Base-by-base conservation (phyloP, 306 rosid species). In the Senna tora region DNA sequence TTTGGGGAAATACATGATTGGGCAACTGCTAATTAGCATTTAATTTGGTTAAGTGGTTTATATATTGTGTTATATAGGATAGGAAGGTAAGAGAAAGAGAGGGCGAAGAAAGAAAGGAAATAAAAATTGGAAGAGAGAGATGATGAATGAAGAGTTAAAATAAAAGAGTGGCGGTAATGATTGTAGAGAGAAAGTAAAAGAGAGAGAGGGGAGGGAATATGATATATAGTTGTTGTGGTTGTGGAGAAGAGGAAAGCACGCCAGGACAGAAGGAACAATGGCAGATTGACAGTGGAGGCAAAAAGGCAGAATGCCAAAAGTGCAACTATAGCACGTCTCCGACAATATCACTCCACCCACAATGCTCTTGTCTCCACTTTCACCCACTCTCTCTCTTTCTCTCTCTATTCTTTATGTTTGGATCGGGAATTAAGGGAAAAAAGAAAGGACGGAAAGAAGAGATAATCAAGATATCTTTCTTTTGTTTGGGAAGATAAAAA, bases 301-400 rank as follows among this genome's bases (percentile, higher is more conserved):
- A 69, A 74, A 79, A 80, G 59, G 60, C 20, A 13, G 38, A 56
- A 47, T 30, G 53, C 25, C 58, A 21, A 69, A 72, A 83, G 79
- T 45, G 28, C 25, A 65, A 76, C 32, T 8, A 2, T 36, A 80
- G 83, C 92, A 87, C 82, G 84, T 85, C 79, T 75, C 92, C 83
- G 85, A 84, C 88, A 87, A 51, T 41, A 50, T 69, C 78, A 71
- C 17, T 71, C 77, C 4, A 19, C 77, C 19, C 73, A 71, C 83
- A 59, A 65, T 33, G 75, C 86, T 72, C 74, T 78, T 86, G 86
- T 83, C 90, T 71, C 1, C 80, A 51, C 76, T 69, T 73, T 73
- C 32, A 20, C 46, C 46, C 78, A 71, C 32, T 41, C 34, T 59
- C 19, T 13, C 39, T 2, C 14, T 2, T 39, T 39, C 43, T 4